These are phyloP conservation scores for Hanseniaspora guilliermondii DNA, from an alignment of 805 yeast genomes.

Conservation along the genomic window DNA sequence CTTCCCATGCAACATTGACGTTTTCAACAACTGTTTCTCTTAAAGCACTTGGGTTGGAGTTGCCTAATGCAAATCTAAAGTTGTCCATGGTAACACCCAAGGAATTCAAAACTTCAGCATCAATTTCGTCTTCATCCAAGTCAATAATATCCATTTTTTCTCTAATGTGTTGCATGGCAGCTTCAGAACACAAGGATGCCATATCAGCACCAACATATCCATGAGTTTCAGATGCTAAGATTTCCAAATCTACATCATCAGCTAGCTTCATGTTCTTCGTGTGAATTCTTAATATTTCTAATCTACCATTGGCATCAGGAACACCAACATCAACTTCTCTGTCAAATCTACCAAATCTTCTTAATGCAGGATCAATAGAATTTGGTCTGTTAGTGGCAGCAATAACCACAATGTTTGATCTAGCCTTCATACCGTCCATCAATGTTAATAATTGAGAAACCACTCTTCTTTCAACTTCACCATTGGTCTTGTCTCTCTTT, in stretches of 20 bases:
- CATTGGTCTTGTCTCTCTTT: constrained; percentile 98
- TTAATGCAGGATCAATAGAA: constrained; percentile 62
- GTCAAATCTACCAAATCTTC: constrained; percentile 84
- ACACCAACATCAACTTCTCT: constrained; percentile 85
- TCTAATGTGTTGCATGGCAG: constrained; percentile 99
- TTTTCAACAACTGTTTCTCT: constrained; percentile 99
- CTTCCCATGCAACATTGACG: constrained; percentile 98
- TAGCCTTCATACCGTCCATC: constrained; percentile 99
- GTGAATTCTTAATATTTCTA: constrained; percentile 92
- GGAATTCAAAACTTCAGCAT: constrained; percentile 90
- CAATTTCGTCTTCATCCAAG: constrained; percentile 89
- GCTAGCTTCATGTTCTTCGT: constrained; percentile 96
- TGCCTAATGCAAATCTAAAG: constrained; percentile 93
- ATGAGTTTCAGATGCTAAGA: constrained; percentile 93
- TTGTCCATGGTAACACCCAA: constrained; percentile 98
- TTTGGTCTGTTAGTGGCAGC: constrained; percentile 87
- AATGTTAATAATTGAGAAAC: constrained; percentile 93
- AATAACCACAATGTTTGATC: constrained; percentile 93
- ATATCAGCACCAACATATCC: constrained; percentile 99
- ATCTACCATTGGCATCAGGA: constrained; percentile 97
- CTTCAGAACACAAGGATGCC: constrained; percentile 98
- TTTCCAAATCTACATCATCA: constrained; percentile 89
- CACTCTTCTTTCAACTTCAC: constrained; percentile 98
- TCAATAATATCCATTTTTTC: constrained; percentile 98
- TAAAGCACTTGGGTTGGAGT: constrained; percentile 95